Percentiles rank a stretch among this genome's conserved stretches.
These are phyloP conservation scores for Samsoniella hepiali DNA, from an alignment of 2,329 filamentous ascomycete species.

Conservation along the genomic window DNA sequence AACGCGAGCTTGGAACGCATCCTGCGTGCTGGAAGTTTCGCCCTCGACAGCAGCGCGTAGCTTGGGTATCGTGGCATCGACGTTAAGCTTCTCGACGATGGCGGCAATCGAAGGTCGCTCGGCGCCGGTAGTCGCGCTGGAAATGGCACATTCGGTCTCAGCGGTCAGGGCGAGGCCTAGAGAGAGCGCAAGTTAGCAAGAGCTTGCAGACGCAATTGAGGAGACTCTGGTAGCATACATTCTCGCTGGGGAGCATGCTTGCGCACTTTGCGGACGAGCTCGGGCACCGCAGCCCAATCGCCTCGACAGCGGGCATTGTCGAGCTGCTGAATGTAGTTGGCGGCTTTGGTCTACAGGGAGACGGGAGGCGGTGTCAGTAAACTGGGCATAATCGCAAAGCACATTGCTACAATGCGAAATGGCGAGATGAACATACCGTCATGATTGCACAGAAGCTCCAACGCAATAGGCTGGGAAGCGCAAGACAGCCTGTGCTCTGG, in stretches of 20 bases:
- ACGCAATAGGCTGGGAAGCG: slow-evolving; percentile 11
- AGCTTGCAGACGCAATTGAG: slow-evolving; percentile 17
- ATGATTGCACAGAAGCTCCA: slow-evolving; percentile 11
- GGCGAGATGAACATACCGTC: slow-evolving; percentile 13
- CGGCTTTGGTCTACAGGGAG: slow-evolving; percentile 62
- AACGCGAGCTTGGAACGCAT: slow-evolving; percentile 74
- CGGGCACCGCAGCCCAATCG: slow-evolving; percentile 80
- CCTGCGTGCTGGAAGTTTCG: slow-evolving; percentile 52
- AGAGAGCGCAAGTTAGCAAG: neutral
- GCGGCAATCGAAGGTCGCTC: slow-evolving; percentile 41
- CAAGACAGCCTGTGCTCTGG: slow-evolving; percentile 8
- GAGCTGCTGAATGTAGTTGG: slow-evolving; percentile 76
- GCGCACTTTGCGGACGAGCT: slow-evolving; percentile 86
- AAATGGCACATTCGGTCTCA: slow-evolving; percentile 64
- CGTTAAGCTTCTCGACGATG: slow-evolving; percentile 43
- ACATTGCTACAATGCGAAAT: neutral
- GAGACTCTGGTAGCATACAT: slow-evolving; percentile 57
- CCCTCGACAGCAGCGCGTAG: slow-evolving; percentile 56
- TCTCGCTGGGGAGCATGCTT: slow-evolving; percentile 85
- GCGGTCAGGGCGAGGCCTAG: slow-evolving; percentile 68
- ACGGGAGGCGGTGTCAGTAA: neutral
- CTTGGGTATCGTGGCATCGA: slow-evolving; percentile 45
- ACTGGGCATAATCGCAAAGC: neutral
- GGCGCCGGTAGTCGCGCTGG: slow-evolving; percentile 46
- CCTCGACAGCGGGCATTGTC: slow-evolving; percentile 85